A percentile compares a stretch with the other conserved stretches of the same genome.
Conservation (phyloP, 352 stramenopile species). For the Pythium pyrilobum region DNA sequence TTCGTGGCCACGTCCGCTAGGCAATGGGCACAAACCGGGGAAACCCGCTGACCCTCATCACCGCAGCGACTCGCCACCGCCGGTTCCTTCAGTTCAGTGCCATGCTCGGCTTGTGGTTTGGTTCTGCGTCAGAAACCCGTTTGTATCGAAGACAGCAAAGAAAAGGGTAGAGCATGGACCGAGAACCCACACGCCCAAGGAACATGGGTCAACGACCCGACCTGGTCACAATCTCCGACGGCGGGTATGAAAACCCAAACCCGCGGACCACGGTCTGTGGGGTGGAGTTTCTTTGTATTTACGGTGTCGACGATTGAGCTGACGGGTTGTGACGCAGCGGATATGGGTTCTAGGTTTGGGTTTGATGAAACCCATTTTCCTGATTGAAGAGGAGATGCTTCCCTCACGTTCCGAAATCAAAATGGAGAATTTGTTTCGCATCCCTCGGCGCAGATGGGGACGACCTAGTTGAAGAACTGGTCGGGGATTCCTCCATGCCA, state of each 20-base stretch:
- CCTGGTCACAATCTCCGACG: constrained; percentile 7
- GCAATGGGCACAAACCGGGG: constrained; percentile 23
- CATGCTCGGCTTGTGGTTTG: neutral
- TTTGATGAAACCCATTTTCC: neutral
- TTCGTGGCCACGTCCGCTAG: constrained; percentile 10
- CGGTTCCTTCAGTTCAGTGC: constrained; percentile 18
- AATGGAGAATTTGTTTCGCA: constrained; percentile 4
- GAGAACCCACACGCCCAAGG: constrained; percentile 10
- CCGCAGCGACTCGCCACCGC: neutral
- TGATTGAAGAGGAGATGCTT: constrained; percentile 10
- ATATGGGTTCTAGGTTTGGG: neutral
- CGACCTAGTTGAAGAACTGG: constrained; percentile 1
- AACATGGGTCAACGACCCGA: constrained; percentile 11
- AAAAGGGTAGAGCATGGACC: constrained; percentile 15
- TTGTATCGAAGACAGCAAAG: constrained; percentile 13
- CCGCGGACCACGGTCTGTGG: too few species aligned
- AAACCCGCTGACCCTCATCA: constrained; percentile 23
- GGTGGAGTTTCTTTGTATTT: neutral
- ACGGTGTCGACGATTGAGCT: neutral
- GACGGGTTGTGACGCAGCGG: constrained; percentile 1
- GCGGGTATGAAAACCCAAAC: neutral
- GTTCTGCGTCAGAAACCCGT: constrained; percentile 9
- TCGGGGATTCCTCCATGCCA: neutral
- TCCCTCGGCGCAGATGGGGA: neutral
- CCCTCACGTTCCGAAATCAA: constrained; percentile 4